phyloP scores from a whole-genome alignment of 2,329 filamentous ascomycete species.

The Bimuria novae-zelandiae region DNA sequence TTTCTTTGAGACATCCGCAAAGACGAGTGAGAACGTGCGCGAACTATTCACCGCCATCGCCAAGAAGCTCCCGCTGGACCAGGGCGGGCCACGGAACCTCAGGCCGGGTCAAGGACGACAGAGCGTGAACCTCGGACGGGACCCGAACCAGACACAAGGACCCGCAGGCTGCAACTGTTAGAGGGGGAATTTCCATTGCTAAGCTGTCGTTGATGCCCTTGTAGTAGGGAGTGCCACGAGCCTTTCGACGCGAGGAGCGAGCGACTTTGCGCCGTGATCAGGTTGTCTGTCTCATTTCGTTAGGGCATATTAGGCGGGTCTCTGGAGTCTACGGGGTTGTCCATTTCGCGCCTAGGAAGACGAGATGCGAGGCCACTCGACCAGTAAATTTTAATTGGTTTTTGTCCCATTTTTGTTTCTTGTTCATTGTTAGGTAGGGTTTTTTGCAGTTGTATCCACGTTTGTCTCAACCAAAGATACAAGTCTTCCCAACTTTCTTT shows the following conservation, averaged over 20 bases:
- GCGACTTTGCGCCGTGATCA: slow-evolving; percentile 8
- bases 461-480: too few relatives aligned
- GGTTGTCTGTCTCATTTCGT: slow-evolving; percentile 14
- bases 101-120: slow-evolving; percentile 62
- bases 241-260: not conserved
- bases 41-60: slow-evolving; percentile 97
- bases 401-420: slow-evolving; percentile 8
- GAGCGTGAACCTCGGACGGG: slow-evolving; percentile 70
- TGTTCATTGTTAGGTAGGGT: slow-evolving; percentile 10
- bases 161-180: slow-evolving; percentile 68
- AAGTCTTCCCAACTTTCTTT: too few relatives aligned
- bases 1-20: slow-evolving; percentile 98
- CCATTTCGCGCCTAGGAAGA: slow-evolving; percentile 27
- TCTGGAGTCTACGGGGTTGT: slow-evolving; percentile 33
- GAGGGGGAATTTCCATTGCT: slow-evolving; percentile 26
- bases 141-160: slow-evolving; percentile 62
- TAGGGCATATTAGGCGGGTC: slow-evolving; percentile 26
- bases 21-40: slow-evolving; percentile 93
- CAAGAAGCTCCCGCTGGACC: slow-evolving; percentile 95
- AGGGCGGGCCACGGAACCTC: slow-evolving; percentile 88
- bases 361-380: slow-evolving; percentile 38
- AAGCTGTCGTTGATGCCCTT: slow-evolving; percentile 1
- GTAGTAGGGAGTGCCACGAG: not conserved
- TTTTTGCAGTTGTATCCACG: slow-evolving; percentile 8
- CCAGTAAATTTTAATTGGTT: slow-evolving; percentile 37